These are phyloP conservation scores for Phytopythium aichiense DNA, from an alignment of 352 stramenopile genomes.

Conservation along the genomic window DNA sequence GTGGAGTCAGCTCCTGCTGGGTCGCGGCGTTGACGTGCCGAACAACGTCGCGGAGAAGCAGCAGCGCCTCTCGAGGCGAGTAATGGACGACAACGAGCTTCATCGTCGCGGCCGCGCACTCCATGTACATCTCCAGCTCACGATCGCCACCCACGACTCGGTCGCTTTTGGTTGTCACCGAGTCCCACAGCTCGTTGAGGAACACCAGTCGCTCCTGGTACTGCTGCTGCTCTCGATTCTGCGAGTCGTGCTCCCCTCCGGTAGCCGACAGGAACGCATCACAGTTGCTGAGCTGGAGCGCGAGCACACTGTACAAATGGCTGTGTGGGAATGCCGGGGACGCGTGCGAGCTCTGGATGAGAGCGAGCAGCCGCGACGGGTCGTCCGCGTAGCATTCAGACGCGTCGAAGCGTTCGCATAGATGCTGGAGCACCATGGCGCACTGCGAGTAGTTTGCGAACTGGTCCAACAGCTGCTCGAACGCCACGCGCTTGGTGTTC, in stretches of 20 bases:
- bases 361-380: slow-evolving; percentile 50
- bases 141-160: slow-evolving; percentile 4
- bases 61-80: slow-evolving; percentile 70
- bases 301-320: slow-evolving; percentile 69
- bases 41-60: slow-evolving; percentile 87
- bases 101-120: slow-evolving; percentile 80
- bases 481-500: slow-evolving; percentile 30
- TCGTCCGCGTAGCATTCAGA: slow-evolving; percentile 49
- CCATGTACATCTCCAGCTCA: slow-evolving; percentile 77
- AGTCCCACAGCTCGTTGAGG: slow-evolving; percentile 83
- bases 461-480: slow-evolving; percentile 67
- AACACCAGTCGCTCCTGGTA: slow-evolving; percentile 40
- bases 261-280: not conserved
- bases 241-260: not conserved
- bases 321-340: slow-evolving; percentile 56
- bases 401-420: slow-evolving; percentile 72
- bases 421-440: slow-evolving; percentile 88
- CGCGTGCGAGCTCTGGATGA: slow-evolving; percentile 46
- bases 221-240: not conserved
- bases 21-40: slow-evolving; percentile 66
- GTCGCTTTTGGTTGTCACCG: slow-evolving; percentile 48
- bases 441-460: slow-evolving; percentile 83
- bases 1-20: slow-evolving; percentile 47
- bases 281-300: slow-evolving; percentile 46
- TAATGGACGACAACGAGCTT: slow-evolving; percentile 85